phyloP scores from a whole-genome alignment of 768 basidiomycete species.

The Rossbeevera mucosa region DNA sequence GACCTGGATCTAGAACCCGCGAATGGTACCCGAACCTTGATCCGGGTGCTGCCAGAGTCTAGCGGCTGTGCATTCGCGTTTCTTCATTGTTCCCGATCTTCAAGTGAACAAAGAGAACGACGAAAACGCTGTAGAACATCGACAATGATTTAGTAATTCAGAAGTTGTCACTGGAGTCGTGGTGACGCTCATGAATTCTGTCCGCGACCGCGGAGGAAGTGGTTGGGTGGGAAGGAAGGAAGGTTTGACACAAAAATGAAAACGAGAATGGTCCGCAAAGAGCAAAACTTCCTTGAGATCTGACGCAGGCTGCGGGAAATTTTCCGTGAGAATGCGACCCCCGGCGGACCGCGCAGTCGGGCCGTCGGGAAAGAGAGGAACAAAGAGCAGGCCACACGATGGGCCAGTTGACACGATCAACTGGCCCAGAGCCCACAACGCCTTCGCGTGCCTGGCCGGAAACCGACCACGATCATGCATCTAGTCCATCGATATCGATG shows the following conservation, averaged over 20 bases:
- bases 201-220: not conserved
- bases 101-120: not conserved
- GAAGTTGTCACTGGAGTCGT: not conserved
- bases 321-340: not conserved
- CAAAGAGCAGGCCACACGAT: not conserved
- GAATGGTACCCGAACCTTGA: not conserved
- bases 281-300: not conserved
- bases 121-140: not conserved
- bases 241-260: not conserved
- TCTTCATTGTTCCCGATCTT: not conserved
- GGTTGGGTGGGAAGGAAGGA: not conserved
- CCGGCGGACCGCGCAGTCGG: not conserved
- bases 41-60: not conserved
- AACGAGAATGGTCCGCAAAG: not conserved
- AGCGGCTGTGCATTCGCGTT: not conserved
- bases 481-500: not conserved
- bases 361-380: not conserved
- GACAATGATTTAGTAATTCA: not conserved
- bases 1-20: not conserved
- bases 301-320: not conserved
- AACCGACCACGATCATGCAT: not conserved
- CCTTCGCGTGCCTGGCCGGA: not conserved
- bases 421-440: not conserved
- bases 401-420: too few relatives aligned
- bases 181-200: not conserved